A percentile compares a stretch with the other conserved stretches of the same genome.
Evolutionary conservation across 805 yeast species (phyloP).

Genomic region (Teunomyces funiuensis): DNA sequence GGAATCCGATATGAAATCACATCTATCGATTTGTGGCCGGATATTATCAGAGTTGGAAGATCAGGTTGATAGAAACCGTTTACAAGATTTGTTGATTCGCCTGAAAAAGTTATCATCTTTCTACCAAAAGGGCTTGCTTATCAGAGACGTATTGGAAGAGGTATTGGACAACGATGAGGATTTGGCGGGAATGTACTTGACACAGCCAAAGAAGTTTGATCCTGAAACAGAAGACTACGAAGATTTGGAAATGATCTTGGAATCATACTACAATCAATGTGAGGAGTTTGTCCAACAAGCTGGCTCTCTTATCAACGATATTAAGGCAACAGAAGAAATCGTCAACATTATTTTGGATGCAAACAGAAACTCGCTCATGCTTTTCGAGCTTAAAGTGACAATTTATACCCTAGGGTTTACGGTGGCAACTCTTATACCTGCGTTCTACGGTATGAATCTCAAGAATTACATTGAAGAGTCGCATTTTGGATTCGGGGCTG

Average conservation of each 20-base stretch:
- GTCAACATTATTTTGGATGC: conserved; percentile 90
- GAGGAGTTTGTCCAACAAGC: conserved; percentile 93
- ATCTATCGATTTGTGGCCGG: conserved; percentile 56
- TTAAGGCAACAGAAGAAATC: conserved; percentile 88
- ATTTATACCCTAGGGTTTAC: conserved; percentile 84
- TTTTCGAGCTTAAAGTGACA: conserved; percentile 78
- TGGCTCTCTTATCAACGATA: conserved; percentile 77
- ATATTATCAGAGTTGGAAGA: conserved; percentile 73
- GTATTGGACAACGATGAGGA: conserved; percentile 85
- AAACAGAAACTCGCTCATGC: conserved; percentile 85
- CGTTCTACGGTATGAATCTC: conserved; percentile 86
- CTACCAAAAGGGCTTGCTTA: conserved; percentile 71
- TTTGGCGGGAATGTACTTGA: conserved; percentile 73
- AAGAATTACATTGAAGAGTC: conserved; percentile 77
- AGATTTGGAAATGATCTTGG: conserved; percentile 84
- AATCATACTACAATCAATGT: conserved; percentile 86
- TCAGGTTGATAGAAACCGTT: conserved; percentile 71
- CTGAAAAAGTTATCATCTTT: conserved; percentile 72
- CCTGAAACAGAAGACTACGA: conserved; percentile 45
- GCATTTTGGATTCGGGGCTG: conserved; percentile 58
- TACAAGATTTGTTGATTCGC: conserved; percentile 69
- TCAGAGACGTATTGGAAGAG: conserved; percentile 81
- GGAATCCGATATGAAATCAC: conserved; percentile 70
- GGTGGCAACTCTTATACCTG: conserved; percentile 81
- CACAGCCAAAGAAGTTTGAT: conserved; percentile 34